Percentiles rank a stretch among this genome's conserved stretches.
Conservation (phyloP, 1,284 basidiomycete species). For the Ganoderma sinense region DNA sequence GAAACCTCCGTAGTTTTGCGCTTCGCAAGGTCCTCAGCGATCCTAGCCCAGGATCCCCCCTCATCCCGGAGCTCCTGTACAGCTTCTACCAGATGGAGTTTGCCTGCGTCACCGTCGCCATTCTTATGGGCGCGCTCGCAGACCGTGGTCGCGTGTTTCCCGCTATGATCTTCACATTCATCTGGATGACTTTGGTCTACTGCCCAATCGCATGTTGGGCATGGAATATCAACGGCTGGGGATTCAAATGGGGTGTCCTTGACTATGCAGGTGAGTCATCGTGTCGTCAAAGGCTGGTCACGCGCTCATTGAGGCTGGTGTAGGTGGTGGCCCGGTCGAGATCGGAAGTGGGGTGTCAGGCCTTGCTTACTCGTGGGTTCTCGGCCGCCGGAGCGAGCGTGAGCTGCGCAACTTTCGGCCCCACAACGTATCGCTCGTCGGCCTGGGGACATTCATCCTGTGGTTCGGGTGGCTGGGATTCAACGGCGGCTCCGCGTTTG, state of each 20-base stretch:
- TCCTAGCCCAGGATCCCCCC: conserved; percentile 79
- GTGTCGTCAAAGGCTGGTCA: conserved; percentile 9
- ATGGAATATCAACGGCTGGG: conserved; percentile 87
- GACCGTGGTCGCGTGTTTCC: conserved; percentile 91
- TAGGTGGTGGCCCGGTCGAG: conserved; percentile 93
- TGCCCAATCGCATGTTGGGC: conserved; percentile 84
- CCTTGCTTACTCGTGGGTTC: conserved; percentile 88
- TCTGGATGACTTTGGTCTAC: conserved; percentile 88
- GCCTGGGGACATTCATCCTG: conserved; percentile 87
- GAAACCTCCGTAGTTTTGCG: conserved; percentile 79
- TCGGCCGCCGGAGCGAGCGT: conserved; percentile 79
- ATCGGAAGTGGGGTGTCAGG: conserved; percentile 91
- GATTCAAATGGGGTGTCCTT: conserved; percentile 88
- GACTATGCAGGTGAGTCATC: conserved; percentile 76
- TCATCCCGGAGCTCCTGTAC: conserved; percentile 79
- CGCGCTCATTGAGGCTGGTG: conserved; percentile 27
- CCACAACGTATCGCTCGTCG: conserved; percentile 91
- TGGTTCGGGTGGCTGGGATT: conserved; percentile 90
- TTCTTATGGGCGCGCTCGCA: conserved; percentile 84
- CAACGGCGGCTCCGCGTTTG: conserved; percentile 84
- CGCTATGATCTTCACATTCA: conserved; percentile 87
- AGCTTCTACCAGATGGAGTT: conserved; percentile 93
- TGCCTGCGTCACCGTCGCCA: conserved; percentile 79
- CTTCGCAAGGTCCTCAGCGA: conserved; percentile 76
- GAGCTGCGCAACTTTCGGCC: conserved; percentile 91